phyloP scores from a whole-genome alignment of 2,329 filamentous ascomycete genomes.

The Diplodia sapinea region DNA sequence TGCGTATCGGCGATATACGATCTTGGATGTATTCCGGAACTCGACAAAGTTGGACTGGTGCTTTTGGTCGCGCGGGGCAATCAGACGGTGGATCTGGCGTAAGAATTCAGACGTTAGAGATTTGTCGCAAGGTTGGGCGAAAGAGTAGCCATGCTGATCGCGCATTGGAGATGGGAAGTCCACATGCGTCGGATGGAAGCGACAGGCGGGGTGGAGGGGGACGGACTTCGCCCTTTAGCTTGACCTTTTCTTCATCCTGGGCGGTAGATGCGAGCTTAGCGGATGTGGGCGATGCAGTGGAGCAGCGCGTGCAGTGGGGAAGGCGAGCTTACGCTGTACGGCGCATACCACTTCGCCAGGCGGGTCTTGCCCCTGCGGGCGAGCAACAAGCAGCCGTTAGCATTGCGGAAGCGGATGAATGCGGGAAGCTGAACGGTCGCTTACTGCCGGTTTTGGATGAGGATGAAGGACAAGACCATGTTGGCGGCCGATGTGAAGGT shows the following conservation, averaged over 20 bases:
- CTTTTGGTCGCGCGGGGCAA: conserved; percentile 96
- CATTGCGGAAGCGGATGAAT: not conserved
- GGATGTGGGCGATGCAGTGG: not conserved
- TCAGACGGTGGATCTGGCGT: conserved; percentile 87
- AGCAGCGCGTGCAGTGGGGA: not conserved
- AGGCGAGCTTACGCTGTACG: conserved; percentile 72
- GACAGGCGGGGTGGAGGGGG: not conserved
- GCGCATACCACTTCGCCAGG: conserved; percentile 98
- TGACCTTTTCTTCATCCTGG: conserved; percentile 96
- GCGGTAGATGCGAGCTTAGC: not conserved
- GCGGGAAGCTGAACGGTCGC: conserved; percentile 35
- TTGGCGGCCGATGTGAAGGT: conserved; percentile 33
- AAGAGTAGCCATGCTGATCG: not conserved
- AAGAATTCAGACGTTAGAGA: not conserved
- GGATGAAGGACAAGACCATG: conserved; percentile 81
- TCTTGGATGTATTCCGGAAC: conserved; percentile 83
- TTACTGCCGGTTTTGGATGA: conserved; percentile 89
- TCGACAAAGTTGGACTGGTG: conserved; percentile 99
- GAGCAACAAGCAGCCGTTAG: conserved; percentile 16
- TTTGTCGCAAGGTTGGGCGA: not conserved
- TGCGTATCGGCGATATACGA: conserved; percentile 96
- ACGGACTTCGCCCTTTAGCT: conserved; percentile 91
- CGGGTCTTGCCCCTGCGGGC: conserved; percentile 87
- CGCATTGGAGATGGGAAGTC: not conserved
- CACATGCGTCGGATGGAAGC: conserved; percentile 4